Base-by-base conservation (phyloP, 106 monocot genomes). In the Dendrobium catenatum region DNA sequence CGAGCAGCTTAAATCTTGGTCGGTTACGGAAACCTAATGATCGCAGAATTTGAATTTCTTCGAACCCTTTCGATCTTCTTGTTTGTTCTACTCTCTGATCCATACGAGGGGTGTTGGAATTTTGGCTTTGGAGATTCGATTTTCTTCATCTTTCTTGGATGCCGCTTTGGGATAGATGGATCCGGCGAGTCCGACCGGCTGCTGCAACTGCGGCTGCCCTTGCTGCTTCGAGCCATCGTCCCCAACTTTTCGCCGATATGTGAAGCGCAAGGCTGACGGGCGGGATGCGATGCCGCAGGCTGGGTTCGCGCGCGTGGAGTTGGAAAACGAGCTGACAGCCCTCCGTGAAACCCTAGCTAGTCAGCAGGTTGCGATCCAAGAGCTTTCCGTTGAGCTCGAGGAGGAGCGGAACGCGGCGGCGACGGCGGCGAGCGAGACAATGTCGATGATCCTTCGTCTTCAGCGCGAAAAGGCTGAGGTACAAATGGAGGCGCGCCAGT, bases 401-500 rank as follows among this genome's bases (percentile, higher is more conserved):
- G 88, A 88, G 73, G 88, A 88, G 88, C 73, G 88, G n/a, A 82
- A 56, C 56, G 85, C 88, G 19, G 58, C 88, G 2, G 82, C 82
- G 19, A 58, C 85, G 29, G 85, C 88, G 3, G 82, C 84, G 15
- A 85, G 41, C 72, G 88, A 88, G 79, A 79, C 88, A 47, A 88
- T 88, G 88, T 79, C 84, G 66, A 88, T 88, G 88, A 88, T 85
- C 58, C 82, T 84, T 56, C 84, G 88, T 1, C 85, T 88, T 0
- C 84, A 88, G 73, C 79, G 84, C 4, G 88, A 88, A 59, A 88
- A 88, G 80, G 85, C 88, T 5, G 88, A 81, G 43, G 56, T 49
- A 0, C 82, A 85, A 55, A 81, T 88, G 85, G 88, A 88, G 79
- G 78, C 78, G 7, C 84, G 88, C 4, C 88, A 88, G 74, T 80